Base-by-base conservation (phyloP, 2,329 filamentous ascomycete species). In the Fusarium longipes region DNA sequence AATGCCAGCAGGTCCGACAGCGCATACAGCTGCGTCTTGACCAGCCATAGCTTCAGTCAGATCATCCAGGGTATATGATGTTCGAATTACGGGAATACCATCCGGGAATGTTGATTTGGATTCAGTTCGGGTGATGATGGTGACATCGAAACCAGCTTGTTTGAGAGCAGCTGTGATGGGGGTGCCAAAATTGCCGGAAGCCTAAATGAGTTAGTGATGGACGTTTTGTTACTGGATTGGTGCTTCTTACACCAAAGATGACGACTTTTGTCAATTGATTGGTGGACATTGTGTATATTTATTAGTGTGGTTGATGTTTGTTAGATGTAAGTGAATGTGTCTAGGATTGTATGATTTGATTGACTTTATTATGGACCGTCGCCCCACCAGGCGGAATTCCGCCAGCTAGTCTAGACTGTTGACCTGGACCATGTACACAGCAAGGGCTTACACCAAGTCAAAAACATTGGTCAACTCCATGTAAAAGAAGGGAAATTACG, bases 121-220 rank as follows among this genome's bases (percentile, higher is more conserved):
- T 27, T 68, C 66, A 7, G 32, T 55, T 8, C 66, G 57, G 4
- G 62, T 69, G 27, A 68, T 53, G n/a, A 68, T 43, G 2, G 65
- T 68, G 5, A 67, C 30, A 1, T 55, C 11, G 11, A 69, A 68
- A 15, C 52, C 49, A 7, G 52, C 62, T 18, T 59, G 39, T 20
- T 6, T 50, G 11, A 68, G 65, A 17, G 65, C 65, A 8, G 57
- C 42, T 14, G 65, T 68, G 27, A 68, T 68, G 15, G 65, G 65
- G 1, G 62, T 49, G 27, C 65, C 65, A 10, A 68, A 69, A 44
- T 69, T 69, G 5, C 65, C 65, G n/a, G 65, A 63, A 9, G 65
- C 65, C 65, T 68, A 6, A 8, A 6, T 12, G 17, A 1, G 18
- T 68, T 49, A 69, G 56, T 30, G 2, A 20, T 30, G 2, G n/a